Evolutionary conservation across 495 filamentous ascomycete species (phyloP).

Genomic region (Chlorociboria aeruginascens): DNA sequence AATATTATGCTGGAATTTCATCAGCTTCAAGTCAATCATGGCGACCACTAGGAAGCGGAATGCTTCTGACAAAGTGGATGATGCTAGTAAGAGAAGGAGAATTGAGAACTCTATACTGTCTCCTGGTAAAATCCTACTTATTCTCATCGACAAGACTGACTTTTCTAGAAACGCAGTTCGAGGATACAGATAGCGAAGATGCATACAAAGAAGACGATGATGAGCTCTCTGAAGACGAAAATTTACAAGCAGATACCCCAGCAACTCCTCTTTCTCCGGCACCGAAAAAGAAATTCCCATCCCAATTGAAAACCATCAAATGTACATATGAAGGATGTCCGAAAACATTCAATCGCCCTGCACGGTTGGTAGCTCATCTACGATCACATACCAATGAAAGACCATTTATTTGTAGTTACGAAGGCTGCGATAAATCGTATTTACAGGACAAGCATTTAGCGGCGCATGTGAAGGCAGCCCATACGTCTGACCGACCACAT

Average conservation of each 20-base stretch:
- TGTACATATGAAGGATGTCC: conserved; percentile 60
- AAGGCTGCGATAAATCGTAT: conserved; percentile 70
- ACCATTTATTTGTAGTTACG: conserved; percentile 53
- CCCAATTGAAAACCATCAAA: conserved; percentile 57
- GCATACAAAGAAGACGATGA: conserved; percentile 20
- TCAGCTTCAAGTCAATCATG: conserved; percentile 4
- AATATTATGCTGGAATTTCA: not conserved
- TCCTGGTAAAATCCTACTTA: conserved; percentile 1
- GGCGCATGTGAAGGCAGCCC: conserved; percentile 71
- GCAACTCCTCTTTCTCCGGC: conserved; percentile 40
- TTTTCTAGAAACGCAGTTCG: conserved; percentile 4
- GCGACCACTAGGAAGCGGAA: conserved; percentile 12
- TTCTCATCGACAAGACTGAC: not conserved
- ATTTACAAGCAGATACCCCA: conserved; percentile 32
- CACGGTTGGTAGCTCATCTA: conserved; percentile 65
- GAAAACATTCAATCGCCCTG: conserved; percentile 80
- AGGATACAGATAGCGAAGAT: conserved; percentile 9
- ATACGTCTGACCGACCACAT: conserved; percentile 59
- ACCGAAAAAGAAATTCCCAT: conserved; percentile 44
- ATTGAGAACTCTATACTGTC: conserved; percentile 1
- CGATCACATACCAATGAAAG: conserved; percentile 72
- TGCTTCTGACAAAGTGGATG: not conserved
- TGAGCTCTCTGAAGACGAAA: conserved; percentile 29
- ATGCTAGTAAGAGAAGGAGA: conserved; percentile 4
- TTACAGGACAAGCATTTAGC: conserved; percentile 68